Conservation (phyloP, 768 basidiomycete species). For the Lentinula sp. region DNA sequence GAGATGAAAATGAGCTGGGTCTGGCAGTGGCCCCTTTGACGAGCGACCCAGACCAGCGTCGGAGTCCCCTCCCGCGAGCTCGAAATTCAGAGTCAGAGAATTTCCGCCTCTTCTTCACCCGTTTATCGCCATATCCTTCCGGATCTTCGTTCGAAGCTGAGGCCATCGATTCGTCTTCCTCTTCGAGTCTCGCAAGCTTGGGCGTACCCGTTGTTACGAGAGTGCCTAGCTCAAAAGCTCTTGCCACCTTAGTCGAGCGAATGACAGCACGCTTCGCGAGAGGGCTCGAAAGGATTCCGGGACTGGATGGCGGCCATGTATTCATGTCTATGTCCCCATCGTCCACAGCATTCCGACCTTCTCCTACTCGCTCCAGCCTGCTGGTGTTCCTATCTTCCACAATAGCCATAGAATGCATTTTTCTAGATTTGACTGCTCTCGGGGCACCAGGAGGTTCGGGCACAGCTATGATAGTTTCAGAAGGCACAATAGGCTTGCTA, state of each 20-base stretch:
- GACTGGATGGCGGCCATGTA: conserved; percentile 4
- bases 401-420: not conserved
- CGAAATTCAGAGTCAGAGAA: not conserved
- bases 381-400: not conserved
- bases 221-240: conserved; percentile 14
- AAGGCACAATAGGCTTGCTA: conserved; percentile 12
- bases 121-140: conserved; percentile 7
- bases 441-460: conserved; percentile 31
- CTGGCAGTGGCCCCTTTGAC: not conserved
- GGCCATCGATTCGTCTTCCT: conserved; percentile 19
- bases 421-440: conserved; percentile 18
- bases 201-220: conserved; percentile 16
- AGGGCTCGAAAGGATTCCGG: conserved; percentile 15
- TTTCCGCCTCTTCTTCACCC: conserved; percentile 4
- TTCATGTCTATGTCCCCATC: not conserved
- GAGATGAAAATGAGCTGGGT: not conserved
- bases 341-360: not conserved
- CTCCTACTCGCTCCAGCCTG: not conserved
- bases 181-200: conserved; percentile 22
- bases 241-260: conserved; percentile 13
- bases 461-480: not conserved
- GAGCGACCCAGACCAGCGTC: conserved; percentile 1
- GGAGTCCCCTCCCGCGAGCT: not conserved
- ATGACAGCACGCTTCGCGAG: conserved; percentile 14
- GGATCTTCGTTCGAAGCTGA: not conserved